Conservation (phyloP, 23 red algal species). For the Chondrus crispus region DNA sequence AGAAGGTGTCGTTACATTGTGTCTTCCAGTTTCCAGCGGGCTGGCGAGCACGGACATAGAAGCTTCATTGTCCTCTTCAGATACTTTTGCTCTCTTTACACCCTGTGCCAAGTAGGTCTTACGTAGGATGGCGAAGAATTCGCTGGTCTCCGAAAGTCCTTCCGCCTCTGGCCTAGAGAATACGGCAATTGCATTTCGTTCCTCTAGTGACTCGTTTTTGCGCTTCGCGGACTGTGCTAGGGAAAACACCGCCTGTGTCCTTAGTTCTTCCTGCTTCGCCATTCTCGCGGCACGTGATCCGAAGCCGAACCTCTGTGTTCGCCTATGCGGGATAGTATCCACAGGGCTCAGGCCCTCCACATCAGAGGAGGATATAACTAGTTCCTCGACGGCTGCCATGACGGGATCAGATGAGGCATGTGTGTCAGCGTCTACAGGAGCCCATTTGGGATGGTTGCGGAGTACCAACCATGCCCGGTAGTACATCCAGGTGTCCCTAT, state of each 20-base stretch:
- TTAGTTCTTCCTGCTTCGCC: not conserved
- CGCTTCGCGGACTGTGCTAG: constrained; percentile 19
- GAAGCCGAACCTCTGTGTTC: no score
- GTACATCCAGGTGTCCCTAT: not conserved
- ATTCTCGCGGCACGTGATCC: no score
- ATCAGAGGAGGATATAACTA: no score
- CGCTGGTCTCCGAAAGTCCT: not conserved
- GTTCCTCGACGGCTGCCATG: no score
- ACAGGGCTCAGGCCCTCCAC: no score
- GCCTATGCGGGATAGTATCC: no score
- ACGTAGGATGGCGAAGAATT: not conserved
- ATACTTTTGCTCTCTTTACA: not conserved
- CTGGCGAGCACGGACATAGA: no score
- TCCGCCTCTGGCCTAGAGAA: not conserved
- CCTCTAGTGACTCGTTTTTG: not conserved
- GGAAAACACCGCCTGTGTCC: not conserved
- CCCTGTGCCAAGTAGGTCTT: not conserved
- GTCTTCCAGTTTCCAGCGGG: no score
- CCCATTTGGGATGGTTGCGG: not conserved
- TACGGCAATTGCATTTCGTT: not conserved
- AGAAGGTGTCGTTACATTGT: no score
- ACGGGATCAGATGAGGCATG: no score
- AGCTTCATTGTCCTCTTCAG: not conserved
- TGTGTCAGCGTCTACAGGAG: not conserved
- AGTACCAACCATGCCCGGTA: not conserved